Conservation (phyloP, 768 basidiomycete species). For the Agrocybe praecox region DNA sequence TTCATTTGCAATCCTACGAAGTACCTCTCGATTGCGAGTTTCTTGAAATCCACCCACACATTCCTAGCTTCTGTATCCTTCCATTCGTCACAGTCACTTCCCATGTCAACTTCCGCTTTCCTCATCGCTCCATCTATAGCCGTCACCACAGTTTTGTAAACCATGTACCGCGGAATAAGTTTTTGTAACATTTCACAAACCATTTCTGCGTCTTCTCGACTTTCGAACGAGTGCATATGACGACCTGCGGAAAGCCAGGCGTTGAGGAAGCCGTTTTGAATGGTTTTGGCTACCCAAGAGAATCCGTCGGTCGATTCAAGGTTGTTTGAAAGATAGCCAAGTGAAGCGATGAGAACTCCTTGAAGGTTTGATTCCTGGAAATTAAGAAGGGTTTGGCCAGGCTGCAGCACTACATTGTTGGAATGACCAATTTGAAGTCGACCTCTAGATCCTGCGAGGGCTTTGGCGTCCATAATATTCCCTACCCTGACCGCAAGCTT, state of each 20-base stretch:
- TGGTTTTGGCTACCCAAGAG: constrained; percentile 34
- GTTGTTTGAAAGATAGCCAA: constrained; percentile 35
- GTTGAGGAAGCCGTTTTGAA: constrained; percentile 32
- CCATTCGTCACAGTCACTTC: no score
- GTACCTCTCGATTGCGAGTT: no score
- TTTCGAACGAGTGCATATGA: no score
- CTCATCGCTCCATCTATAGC: constrained; percentile 30
- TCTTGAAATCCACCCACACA: no score
- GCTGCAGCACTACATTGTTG: neutral
- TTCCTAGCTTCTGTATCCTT: no score
- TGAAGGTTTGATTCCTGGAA: constrained; percentile 16
- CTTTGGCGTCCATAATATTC: constrained; percentile 15
- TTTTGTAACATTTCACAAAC: constrained; percentile 25
- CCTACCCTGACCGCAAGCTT: constrained; percentile 30
- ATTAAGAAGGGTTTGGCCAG: neutral
- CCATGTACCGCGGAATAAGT: constrained; percentile 35
- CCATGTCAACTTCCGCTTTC: constrained; percentile 3
- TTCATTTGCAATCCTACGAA: no score
- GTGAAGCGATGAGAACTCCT: constrained; percentile 26
- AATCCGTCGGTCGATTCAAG: constrained; percentile 39
- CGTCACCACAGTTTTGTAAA: constrained; percentile 37
- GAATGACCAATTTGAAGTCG: no score
- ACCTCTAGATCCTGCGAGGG: no score
- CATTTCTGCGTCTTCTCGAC: constrained; percentile 17
- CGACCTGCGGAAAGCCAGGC: constrained; percentile 30